These are phyloP conservation scores for Sclerotinia nivalis DNA, from an alignment of 2,329 filamentous ascomycete species.

Conservation along the genomic window DNA sequence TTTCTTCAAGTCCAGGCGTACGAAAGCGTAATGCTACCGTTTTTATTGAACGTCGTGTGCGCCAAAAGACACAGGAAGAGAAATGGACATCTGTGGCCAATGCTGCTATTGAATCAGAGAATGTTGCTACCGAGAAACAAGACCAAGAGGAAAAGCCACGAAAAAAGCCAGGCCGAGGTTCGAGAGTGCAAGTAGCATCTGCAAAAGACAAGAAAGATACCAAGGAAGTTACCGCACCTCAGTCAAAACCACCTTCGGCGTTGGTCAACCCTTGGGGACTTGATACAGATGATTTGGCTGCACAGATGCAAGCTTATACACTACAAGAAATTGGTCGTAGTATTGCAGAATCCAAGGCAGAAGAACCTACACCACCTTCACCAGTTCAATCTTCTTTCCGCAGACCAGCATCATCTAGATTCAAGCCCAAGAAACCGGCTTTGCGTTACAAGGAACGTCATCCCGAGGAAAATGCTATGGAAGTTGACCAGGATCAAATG, in stretches of 20 bases:
- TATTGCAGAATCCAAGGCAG: constrained; percentile 31
- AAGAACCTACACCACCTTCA: constrained; percentile 24
- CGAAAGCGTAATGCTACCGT: constrained; percentile 46
- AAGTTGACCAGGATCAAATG: constrained; percentile 33
- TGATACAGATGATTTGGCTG: constrained; percentile 48
- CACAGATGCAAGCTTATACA: constrained; percentile 60
- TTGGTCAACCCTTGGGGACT: constrained; percentile 44
- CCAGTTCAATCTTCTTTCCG: constrained; percentile 21
- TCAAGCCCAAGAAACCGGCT: constrained; percentile 57
- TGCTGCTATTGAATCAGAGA: not conserved
- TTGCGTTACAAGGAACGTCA: constrained; percentile 58
- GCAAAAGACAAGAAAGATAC: not conserved
- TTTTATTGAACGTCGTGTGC: constrained; percentile 56
- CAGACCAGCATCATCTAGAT: constrained; percentile 43
- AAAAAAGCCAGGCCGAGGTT: constrained; percentile 37
- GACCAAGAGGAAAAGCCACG: constrained; percentile 25
- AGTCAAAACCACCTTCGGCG: constrained; percentile 20
- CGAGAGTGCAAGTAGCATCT: constrained; percentile 25
- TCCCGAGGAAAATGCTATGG: constrained; percentile 44
- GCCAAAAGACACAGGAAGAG: constrained; percentile 29
- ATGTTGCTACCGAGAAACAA: constrained; percentile 5
- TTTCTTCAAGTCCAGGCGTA: constrained; percentile 19
- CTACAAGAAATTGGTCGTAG: constrained; percentile 54
- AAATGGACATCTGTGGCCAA: constrained; percentile 6
- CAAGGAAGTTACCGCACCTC: constrained; percentile 2